Base-by-base conservation (phyloP, 768 basidiomycete species). In the Suillus weaverae region DNA sequence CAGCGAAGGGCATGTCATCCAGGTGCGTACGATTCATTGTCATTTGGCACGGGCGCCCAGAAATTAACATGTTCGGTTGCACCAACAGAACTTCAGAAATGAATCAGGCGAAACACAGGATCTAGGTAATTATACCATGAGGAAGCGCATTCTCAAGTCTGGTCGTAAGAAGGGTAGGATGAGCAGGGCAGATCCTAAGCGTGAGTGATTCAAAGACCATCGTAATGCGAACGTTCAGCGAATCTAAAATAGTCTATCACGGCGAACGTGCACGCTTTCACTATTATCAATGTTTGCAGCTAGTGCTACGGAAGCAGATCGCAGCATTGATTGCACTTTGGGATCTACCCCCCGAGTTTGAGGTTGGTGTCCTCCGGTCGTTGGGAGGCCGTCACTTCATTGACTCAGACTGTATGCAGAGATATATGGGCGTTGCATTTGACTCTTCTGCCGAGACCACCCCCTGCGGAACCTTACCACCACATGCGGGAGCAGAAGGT, bases 1-100 rank as follows among this genome's bases (percentile, higher is more conserved):
- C 76, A 91, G 88, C 68, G 95, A 97, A 72, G 95, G 95, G 11
- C 95, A 97, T 75, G 85, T 97, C 65, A 84, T 95, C 36, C 91
- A 94, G 84, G 94, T 94, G 73, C 68, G 78, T 70, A 30, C 33
- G 20, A 56, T 8, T 64, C 35, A 46, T 61, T 62, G 8, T 64
- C 39, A 22, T 64, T 41, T 39, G n/a, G 11, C 38, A 26, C 16
- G 26, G 16, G 51, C 16, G n/a, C 36, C 7, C 62, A 32, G 38
- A 33, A 46, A 10, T 39, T 56, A 20, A 46, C 38, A 38, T 56
- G 11, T 60, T 35, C 11, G 18, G 36, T 39, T 59, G 16, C 32
- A 38, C 56, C 46, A 48, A 44, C 67, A 96, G 94, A 87, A 90
- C 70, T 95, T 95, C 75, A 82, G 93, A 59, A 90, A 88, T 51